These are phyloP conservation scores for Vigna unguiculata DNA, from an alignment of 306 rosid species.

Conservation along the genomic window DNA sequence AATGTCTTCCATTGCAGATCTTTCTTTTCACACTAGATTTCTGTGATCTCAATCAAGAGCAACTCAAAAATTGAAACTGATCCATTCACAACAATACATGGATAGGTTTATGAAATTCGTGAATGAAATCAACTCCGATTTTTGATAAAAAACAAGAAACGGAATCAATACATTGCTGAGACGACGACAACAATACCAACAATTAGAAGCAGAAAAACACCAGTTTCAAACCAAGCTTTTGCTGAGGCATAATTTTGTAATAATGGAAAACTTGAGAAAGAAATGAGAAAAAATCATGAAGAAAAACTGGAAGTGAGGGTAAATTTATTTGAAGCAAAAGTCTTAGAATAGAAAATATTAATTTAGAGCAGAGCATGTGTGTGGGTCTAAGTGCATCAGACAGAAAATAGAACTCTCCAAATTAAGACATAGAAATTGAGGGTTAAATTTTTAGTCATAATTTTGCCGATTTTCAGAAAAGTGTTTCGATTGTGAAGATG, in stretches of 20 bases:
- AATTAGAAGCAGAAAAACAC: conserved; percentile 44
- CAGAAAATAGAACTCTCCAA: conserved; percentile 24
- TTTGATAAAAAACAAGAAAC: conserved; percentile 38
- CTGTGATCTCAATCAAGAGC: conserved; percentile 4
- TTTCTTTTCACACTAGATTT: not conserved
- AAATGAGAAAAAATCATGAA: conserved; percentile 34
- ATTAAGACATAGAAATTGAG: conserved; percentile 21
- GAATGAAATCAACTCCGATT: conserved; percentile 47
- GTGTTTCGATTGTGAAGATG: not conserved
- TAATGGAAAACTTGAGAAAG: conserved; percentile 7
- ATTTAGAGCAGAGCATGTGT: conserved; percentile 21
- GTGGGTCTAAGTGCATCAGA: too few species aligned
- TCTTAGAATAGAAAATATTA: conserved; percentile 12
- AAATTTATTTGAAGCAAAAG: conserved; percentile 22
- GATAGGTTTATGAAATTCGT: conserved; percentile 26
- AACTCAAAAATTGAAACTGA: conserved; percentile 41
- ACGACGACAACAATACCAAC: conserved; percentile 23
- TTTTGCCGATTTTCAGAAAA: not conserved
- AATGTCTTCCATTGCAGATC: conserved; percentile 60
- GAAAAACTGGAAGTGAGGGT: conserved; percentile 39
- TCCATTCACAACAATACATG: not conserved
- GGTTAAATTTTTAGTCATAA: not conserved
- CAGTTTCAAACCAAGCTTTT: conserved; percentile 6
- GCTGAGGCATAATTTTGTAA: conserved; percentile 40
- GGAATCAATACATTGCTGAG: conserved; percentile 18